Base-by-base conservation (phyloP, 768 basidiomycete genomes). In the Sporobolomyces roseus region DNA sequence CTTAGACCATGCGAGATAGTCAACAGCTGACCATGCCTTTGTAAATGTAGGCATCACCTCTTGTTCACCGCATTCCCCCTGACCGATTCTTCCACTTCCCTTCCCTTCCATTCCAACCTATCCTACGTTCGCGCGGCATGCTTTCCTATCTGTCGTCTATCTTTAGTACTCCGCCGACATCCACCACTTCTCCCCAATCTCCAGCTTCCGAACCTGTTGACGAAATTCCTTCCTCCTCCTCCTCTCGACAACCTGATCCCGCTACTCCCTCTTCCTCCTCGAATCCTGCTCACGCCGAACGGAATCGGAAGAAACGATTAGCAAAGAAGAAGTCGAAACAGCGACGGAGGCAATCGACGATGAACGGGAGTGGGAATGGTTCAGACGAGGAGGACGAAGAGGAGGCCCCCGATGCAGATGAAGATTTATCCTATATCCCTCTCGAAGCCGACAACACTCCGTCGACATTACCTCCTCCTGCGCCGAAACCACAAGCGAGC, bases 281-380 rank as follows among this genome's bases (percentile, higher is more conserved):
- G 32, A 48, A 60, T 25, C 56, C 56, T 2, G 56, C 56, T 30
- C 58, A 60, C 30, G 13, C 45, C 1, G 12, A 60, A 33, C 43
- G 58, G 36, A 60, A 60, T 48, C 58, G 58, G 32, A 60, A 60
- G 45, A 60, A 60, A 32, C 58, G 58, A 21, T 38, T 60, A 17
- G 58, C 58, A 3, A 60, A 60, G 45, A 60, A 60, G 30, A 46
- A 48, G n/a, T 46, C 58, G 29, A 60, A 48, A 48, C 58, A 60
- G 19, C 27, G 45, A 2, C 45, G 58, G 10, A 2, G 58, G 17
- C 36, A 60, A 35, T 60, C 58, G 27, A 60, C 58, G 30, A 2
- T 60, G 6, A 41, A 59, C 35, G 14, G 54, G 36, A 29, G 8
- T 10, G n/a, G 54, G 33, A 10, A 29, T 43, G n/a, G 29, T n/a